These are phyloP conservation scores for Wickerhamiella dianesei DNA, from an alignment of 805 yeast species.

Conservation along the genomic window DNA sequence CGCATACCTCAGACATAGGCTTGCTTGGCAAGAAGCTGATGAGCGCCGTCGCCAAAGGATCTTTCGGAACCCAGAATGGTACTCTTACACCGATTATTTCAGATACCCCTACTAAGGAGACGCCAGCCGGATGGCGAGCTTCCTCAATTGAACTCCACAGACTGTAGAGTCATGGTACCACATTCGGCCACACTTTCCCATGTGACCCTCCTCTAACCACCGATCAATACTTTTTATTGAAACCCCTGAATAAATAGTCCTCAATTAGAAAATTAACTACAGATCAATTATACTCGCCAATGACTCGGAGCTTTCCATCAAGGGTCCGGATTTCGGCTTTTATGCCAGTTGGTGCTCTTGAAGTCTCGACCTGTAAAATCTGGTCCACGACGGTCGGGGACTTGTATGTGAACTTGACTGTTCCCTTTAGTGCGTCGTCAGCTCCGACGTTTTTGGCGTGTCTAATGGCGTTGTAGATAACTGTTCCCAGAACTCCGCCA, in stretches of 20 bases:
- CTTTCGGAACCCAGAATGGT: too few relatives aligned
- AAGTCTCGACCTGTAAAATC: constrained; percentile 51
- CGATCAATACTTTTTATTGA: not conserved
- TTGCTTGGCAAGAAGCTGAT: too few relatives aligned
- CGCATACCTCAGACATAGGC: too few relatives aligned
- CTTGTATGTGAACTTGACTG: constrained; percentile 36
- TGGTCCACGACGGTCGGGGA: constrained; percentile 70
- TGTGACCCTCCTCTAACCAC: too few relatives aligned
- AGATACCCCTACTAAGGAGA: too few relatives aligned
- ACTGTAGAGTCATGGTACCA: too few relatives aligned
- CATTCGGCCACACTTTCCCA: too few relatives aligned
- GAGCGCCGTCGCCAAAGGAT: too few relatives aligned
- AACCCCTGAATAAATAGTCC: not conserved
- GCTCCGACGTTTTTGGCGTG: constrained; percentile 33
- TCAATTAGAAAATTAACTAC: not conserved
- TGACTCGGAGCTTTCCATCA: constrained; percentile 25
- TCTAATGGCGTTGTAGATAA: constrained; percentile 56
- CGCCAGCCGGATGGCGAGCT: too few relatives aligned
- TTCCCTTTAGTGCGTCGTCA: constrained; percentile 5
- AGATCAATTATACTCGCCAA: constrained; percentile 35
- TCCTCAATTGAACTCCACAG: too few relatives aligned
- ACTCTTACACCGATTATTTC: too few relatives aligned
- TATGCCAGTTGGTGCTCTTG: constrained; percentile 2
- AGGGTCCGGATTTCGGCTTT: constrained; percentile 24
- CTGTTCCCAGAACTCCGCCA: constrained; percentile 76